Evolutionary conservation across 106 monocot genomes (phyloP), one percentile per base, ranked within the genome.

Genomic region (Dactylorhiza incarnata): DNA sequence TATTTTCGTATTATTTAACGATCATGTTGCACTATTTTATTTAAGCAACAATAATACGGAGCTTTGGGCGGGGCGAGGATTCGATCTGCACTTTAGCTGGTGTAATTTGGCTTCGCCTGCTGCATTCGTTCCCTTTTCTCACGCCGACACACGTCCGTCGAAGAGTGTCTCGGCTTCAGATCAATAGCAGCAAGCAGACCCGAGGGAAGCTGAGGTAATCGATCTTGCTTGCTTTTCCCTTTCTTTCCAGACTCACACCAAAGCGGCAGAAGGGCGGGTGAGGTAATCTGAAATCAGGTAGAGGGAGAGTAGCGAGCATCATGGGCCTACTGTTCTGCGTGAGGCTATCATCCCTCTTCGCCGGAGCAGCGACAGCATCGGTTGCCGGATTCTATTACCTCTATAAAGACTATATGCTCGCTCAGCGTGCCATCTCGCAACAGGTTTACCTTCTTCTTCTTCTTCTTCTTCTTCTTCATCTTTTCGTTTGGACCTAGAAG

Each of bases 351-450:
- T 82, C 88, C 58, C 85, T 89, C 83, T 85, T 89, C 58, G 85
- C 88, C 22, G 88, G 88, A 49, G 88, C 88, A 46, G 77, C 88
- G 7, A 46, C 62, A 2, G 83, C 88, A 22, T 82, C 83, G 15
- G 75, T 75, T 24, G 83, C 54, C 16, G 88, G 88, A 45, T 83
- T 83, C 79, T 83, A 76, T 73, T 66, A 78, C 50, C 83, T 91
- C 66, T 83, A 85, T 74, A 85, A 90, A 80, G 90, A 90, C 48
- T 90, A 90, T 81, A 83, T 78, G 85, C 45, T 81, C 78, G 83
- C 83, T 22, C 83, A 87, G 45, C 75, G 82, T 12, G 68, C 79
- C 78, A 78, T 87, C 73, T 78, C 72, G 37, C 83, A 75, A 26
- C 76, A 85, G 90, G 90, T 91, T 16, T 0, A 14, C 24, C 53